These are phyloP conservation scores for Botrytis porri DNA, from an alignment of 2,329 filamentous ascomycete species.

Conservation along the genomic window DNA sequence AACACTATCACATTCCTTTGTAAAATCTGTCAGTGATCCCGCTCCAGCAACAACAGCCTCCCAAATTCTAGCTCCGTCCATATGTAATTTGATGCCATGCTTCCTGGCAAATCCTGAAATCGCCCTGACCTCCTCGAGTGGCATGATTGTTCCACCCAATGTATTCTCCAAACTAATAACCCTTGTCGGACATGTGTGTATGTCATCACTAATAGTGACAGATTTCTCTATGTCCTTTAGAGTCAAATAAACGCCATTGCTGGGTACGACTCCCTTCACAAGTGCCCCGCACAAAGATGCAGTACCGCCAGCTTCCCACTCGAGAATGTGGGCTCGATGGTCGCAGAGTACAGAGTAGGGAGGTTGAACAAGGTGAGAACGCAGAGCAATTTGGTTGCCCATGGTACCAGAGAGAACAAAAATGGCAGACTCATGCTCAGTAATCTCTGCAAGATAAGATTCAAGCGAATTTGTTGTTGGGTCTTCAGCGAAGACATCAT, in stretches of 20 bases:
- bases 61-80: conserved; percentile 80
- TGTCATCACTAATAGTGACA: conserved; percentile 62
- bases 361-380: conserved; percentile 73
- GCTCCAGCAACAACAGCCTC: conserved; percentile 72
- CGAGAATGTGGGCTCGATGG: conserved; percentile 71
- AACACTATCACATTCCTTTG: conserved; percentile 68
- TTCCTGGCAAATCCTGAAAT: conserved; percentile 68
- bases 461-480: conserved; percentile 75
- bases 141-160: conserved; percentile 74
- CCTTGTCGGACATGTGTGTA: conserved; percentile 76
- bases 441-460: conserved; percentile 66
- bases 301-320: conserved; percentile 64
- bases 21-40: conserved; percentile 64
- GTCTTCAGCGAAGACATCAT: conserved; percentile 84
- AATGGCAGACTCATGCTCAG: conserved; percentile 72
- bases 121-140: conserved; percentile 64
- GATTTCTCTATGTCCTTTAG: conserved; percentile 64
- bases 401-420: conserved; percentile 89
- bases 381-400: conserved; percentile 85
- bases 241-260: conserved; percentile 63
- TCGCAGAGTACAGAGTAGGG: conserved; percentile 81
- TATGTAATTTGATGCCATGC: conserved; percentile 66
- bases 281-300: conserved; percentile 68
- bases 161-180: conserved; percentile 87
- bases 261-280: conserved; percentile 62